These are phyloP conservation scores for Osmozyma mogii DNA, from an alignment of 805 yeast species.

Conservation along the genomic window DNA sequence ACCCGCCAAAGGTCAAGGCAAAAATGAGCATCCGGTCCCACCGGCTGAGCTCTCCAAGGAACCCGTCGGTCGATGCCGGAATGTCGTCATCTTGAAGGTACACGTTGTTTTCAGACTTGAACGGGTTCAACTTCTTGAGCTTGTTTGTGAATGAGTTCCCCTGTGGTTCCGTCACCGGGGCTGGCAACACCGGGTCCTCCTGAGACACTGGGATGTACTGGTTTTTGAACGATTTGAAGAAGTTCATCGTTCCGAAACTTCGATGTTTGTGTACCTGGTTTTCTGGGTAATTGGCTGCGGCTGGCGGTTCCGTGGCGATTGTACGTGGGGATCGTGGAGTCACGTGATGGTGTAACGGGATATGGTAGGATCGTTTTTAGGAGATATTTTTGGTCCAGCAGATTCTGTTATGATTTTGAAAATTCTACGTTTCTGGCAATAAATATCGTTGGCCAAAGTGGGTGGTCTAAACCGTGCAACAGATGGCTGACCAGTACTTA, in stretches of 20 bases:
- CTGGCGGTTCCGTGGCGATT: neutral
- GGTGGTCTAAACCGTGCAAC: too few species aligned
- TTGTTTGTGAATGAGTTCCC: slow-evolving; percentile 18
- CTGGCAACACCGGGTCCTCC: slow-evolving; percentile 29
- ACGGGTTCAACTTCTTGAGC: slow-evolving; percentile 33
- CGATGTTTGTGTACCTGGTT: slow-evolving; percentile 1
- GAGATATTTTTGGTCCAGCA: too few species aligned
- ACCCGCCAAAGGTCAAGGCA: slow-evolving; percentile 36
- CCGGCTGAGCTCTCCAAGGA: slow-evolving; percentile 34
- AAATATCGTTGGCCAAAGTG: too few species aligned
- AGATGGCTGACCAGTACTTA: too few species aligned
- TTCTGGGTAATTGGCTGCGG: neutral
- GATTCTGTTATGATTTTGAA: too few species aligned
- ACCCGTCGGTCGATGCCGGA: slow-evolving; percentile 37
- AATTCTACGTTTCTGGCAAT: too few species aligned
- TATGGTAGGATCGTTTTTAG: too few species aligned
- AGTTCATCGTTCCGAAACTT: too few species aligned
- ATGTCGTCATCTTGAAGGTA: slow-evolving; percentile 36
- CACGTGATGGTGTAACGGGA: too few species aligned
- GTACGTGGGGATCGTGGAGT: neutral
- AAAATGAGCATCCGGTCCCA: slow-evolving; percentile 42
- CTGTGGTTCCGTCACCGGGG: slow-evolving; percentile 28
- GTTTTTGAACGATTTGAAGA: slow-evolving; percentile 26
- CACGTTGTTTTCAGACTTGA: slow-evolving; percentile 23
- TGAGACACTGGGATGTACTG: slow-evolving; percentile 26